Base-by-base conservation (phyloP, 495 filamentous ascomycete genomes). In the Darksidea phi region DNA sequence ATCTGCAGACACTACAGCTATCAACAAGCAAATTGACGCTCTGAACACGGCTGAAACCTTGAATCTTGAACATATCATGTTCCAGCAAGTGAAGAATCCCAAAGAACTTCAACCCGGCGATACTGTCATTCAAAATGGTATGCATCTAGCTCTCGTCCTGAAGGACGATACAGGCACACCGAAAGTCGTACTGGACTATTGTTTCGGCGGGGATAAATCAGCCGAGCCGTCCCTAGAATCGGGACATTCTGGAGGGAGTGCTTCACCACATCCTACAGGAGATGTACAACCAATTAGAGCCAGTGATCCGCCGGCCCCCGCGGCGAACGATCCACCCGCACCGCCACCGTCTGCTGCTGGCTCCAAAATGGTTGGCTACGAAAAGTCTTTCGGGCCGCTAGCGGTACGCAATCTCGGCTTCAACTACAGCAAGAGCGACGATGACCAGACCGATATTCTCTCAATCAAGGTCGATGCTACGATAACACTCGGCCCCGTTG, bases 401-500 rank as follows among this genome's bases (percentile, higher is more conserved):
- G 15, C 36, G 36, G 36, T 38, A 15, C 7, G 15, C 7, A 38
- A 38, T 15, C 15, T 38, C 7, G 36, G 36, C 36, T 15, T 38
- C 36, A 38, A 38, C 8, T 7, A 8, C 36, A 38, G 36, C 15
- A 8, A 8, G 36, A 38, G 36, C 51, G 41, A n/a, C n/a, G n/a
- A n/a, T n/a, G n/a, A n/a, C n/a, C n/a, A 54, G 37, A 12, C 24
- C 7, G 32, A 6, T 20, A 21, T 41, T 6, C 32, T 54, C 11
- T 43, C 11, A 7, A 12, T 54, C 12, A 6, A 7, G 6, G 11
- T 54, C 6, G 17, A 21, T 38, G 51, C 51, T 8, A 43, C 15
- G 20, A 25, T 54, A 4, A 12, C 21, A 11, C 51, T 54, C 13
- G 51, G 51, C 18, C 51, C 51, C 25, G 41, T 54, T 11, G 37